Base-by-base conservation (phyloP, 495 filamentous ascomycete species). In the Aspergillus steynii region DNA sequence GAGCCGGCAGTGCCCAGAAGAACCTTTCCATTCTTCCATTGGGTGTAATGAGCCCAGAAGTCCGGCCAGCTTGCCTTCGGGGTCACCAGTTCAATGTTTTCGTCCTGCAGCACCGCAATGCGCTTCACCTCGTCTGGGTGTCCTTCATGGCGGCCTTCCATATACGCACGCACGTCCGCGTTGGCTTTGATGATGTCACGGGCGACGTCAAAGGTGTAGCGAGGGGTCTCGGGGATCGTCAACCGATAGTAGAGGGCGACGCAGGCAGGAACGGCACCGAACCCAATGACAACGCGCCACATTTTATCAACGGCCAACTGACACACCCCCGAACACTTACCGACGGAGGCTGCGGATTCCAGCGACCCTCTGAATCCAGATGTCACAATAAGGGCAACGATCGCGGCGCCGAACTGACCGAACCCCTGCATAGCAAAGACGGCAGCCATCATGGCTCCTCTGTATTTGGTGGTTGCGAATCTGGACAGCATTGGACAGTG, bases 391-490 rank as follows among this genome's bases (percentile, higher is more conserved):
- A 93, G 74, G 59, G 88, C 85, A 59, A 93, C 79, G 42, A 93
- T 80, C 4, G 88, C 88, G 53, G 87, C 90, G 26, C 75, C 77
- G 60, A 93, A 82, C 73, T 92, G 88, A 59, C 91, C 90, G 59
- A 93, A 79, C 61, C 90, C 90, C 69, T 93, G 91, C 85, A 92
- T 93, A 62, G 90, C 85, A 68, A 95, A 93, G 50, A 95, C 90
- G 14, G 88, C 82, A n/a, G 82, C 87, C 88, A 95, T 92, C 91
- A 96, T 94, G 51, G 87, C 89, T 54, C 91, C 91, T 57, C 91
- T 82, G 88, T 89, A 91, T 70, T 91, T 88, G 52, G 90, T 93
- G 4, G 88, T 91, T 26, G 90, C 90, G 70, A 92, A 93, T 71
- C 84, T 88, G 66, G 7, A 55, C 12, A 48, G 4, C 42, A 34